Percentiles rank a stretch among this genome's conserved stretches.
These are phyloP conservation scores for Salix koriyanagi DNA, from an alignment of 345 rosid species.

Conservation along the genomic window DNA sequence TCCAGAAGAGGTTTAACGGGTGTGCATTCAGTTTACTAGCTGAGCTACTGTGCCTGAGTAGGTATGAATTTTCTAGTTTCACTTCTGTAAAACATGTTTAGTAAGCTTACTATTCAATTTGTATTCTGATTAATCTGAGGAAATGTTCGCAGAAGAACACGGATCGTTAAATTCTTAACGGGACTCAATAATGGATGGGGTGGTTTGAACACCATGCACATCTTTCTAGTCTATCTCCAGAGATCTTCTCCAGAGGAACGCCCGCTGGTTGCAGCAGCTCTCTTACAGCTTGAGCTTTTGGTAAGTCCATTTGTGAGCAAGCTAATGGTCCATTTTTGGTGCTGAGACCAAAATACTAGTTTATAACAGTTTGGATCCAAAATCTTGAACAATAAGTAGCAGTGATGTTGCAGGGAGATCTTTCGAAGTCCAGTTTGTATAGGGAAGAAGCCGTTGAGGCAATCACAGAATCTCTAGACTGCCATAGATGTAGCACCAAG, in stretches of 20 bases:
- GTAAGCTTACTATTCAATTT: neutral
- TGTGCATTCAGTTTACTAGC: slow-evolving; percentile 34
- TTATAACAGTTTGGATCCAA: neutral
- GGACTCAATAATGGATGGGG: slow-evolving; percentile 39
- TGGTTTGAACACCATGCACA: slow-evolving; percentile 51
- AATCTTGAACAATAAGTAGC: slow-evolving; percentile 21
- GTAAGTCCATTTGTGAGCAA: slow-evolving; percentile 24
- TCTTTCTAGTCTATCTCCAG: slow-evolving; percentile 45
- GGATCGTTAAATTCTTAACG: slow-evolving; percentile 31
- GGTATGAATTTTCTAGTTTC: slow-evolving; percentile 27
- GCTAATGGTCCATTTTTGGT: neutral
- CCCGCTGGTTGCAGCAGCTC: slow-evolving; percentile 46
- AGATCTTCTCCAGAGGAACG: slow-evolving; percentile 45
- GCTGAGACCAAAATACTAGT: neutral
- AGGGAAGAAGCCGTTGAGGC: slow-evolving; percentile 64
- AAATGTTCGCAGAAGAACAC: slow-evolving; percentile 36
- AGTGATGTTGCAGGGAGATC: slow-evolving; percentile 53
- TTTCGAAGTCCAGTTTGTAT: slow-evolving; percentile 41
- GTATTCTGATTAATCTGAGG: slow-evolving; percentile 5
- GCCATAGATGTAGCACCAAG: slow-evolving; percentile 21
- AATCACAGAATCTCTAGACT: slow-evolving; percentile 38
- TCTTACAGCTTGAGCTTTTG: slow-evolving; percentile 63
- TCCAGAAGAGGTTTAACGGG: slow-evolving; percentile 21
- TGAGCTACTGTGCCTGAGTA: slow-evolving; percentile 45
- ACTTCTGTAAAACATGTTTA: neutral